Base-by-base conservation (phyloP, 1,139 yeast species). In the Cylindricascospora bacillispora region DNA sequence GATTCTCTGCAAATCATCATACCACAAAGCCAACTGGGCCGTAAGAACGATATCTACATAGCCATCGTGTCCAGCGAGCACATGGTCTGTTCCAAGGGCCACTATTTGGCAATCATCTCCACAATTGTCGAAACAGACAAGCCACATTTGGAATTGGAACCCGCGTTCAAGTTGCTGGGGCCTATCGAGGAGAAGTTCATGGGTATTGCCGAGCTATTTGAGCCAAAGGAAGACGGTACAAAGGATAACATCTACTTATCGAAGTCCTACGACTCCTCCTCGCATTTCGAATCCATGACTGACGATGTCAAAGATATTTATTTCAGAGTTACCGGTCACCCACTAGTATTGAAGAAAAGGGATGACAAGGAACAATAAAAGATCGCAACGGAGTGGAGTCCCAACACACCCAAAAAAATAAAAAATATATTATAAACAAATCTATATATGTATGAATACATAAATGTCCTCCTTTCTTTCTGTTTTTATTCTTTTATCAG, bases 291-390 rank as follows among this genome's bases (percentile, higher is more conserved):
- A 59, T 65, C 92, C 26, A 81, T 94, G 50, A 89, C 98, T 27
- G 97, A 89, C 54, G 98, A 89, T 55, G 93, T 89, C 44, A 85
- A 85, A 60, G 95, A 89, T 55, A 70, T 89, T 39, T 83, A 92
- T 60, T 75, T 77, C 59, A 73, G 98, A 57, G 77, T 92, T 42
- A 83, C 81, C 29, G 97, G 97, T 32, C 81, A 82, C 57, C 94
- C 93, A 14, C 68, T 89, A 49, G 93, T 81, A 19, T 68, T 89
- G 47, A 76, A 82, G 63, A 70, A 79, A 57, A 74, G 92, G 51
- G 65, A 70, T 25, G 64, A 69, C 28, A 20, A 29, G n/a, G n/a
- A n/a, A n/a, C n/a, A n/a, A n/a, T n/a, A n/a, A n/a, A n/a, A n/a
- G n/a, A n/a, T n/a, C n/a, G n/a, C n/a, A n/a, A n/a, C n/a, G n/a